Base-by-base conservation (phyloP, 495 filamentous ascomycete genomes). In the Podospora sp. region DNA sequence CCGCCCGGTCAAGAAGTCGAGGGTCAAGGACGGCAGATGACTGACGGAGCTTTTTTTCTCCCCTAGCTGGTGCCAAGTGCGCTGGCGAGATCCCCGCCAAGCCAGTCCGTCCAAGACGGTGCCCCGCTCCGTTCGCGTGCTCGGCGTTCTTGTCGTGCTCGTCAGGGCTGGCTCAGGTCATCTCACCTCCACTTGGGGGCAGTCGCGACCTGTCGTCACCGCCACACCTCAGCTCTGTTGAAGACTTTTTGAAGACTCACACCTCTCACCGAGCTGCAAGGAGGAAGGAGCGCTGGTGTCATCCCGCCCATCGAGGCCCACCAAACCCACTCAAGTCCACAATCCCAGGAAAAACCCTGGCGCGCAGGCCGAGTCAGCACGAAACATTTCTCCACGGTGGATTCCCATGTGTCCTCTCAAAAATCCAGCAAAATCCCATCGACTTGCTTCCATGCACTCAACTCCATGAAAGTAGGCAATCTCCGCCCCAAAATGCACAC, bases 21-120 rank as follows among this genome's bases (percentile, higher is more conserved):
- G 27, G 50, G 7, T 50, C 50, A 33, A 68, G 27, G 50, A 60
- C 59, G 65, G 65, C 65, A 67, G 60, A 68, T 60, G 66, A 68
- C 33, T 9, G 60, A 68, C 59, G 58, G 49, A 20, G 46, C n/a
- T 58, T 65, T 58, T 58, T 65, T 36, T 53, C 46, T 52, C 6
- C 36, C 46, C 11, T 21, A 6, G 0, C 14, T 11, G 33, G 4
- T 35, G 57, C 57, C 26, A 59, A n/a, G 26, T 21, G 16, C 20
- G 57, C 8, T 18, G 25, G 27, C 27, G 57, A 6, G 57, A 33
- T 62, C 21, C 51, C 20, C 20, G 50, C 46, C 61, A 63, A 63
- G 61, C 25, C 26, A 1, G 46, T 22, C 60, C 60, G 60, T 63
- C 46, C 12, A 24, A 26, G 24, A 55, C 52, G 52, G 52, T 22